Evolutionary conservation across 2,329 filamentous ascomycete genomes (phyloP), one percentile per base, ranked within the genome.

Genomic region (Cladosporium velox): DNA sequence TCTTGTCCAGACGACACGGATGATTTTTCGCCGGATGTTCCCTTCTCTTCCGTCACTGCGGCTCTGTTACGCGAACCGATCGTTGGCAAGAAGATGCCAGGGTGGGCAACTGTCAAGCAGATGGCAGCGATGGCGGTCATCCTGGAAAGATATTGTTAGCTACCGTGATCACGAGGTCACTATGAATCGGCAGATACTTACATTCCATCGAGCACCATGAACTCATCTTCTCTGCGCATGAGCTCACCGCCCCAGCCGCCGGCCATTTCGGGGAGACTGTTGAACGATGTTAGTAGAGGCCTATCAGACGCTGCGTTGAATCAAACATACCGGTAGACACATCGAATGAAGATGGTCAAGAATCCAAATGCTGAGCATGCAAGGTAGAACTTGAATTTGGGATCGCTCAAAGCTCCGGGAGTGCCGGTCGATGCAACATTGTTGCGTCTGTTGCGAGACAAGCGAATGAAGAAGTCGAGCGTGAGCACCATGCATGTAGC

Each of bases 311-410:
- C 15, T 15, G 21, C 11, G n/a, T 51, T 15, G 3, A 18, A 14
- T 8, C 30, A 55, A 24, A 21, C 68, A 11, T 68, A 72, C 70
- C 89, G 85, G 77, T 88, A 91, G 54, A 88, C 83, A 72, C 85
- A 88, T 30, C 90, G 81, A 71, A 86, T 85, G 70, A 91, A 86
- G 72, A 91, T 88, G 72, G 83, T 84, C 14, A 90, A 62, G n/a
- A 87, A 88, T 2, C 87, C 83, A 2, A 89, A 74, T 1, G 78
- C 74, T 21, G 90, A 79, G 12, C 84, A 85, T n/a, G 71, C 72
- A 5, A 88, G 75, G 75, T 89, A 90, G 14, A 79, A 79, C 64
- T 41, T 14, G 51, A 64, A 64, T n/a, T 79, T 79, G 78, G 89
- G 88, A 28, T 75, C 65, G 11, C 38, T 67, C 24, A 68, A 38